Percentiles rank a stretch among this genome's conserved stretches.
Conservation (phyloP, 2,329 filamentous ascomycete species). For the Colletotrichum godetiae region DNA sequence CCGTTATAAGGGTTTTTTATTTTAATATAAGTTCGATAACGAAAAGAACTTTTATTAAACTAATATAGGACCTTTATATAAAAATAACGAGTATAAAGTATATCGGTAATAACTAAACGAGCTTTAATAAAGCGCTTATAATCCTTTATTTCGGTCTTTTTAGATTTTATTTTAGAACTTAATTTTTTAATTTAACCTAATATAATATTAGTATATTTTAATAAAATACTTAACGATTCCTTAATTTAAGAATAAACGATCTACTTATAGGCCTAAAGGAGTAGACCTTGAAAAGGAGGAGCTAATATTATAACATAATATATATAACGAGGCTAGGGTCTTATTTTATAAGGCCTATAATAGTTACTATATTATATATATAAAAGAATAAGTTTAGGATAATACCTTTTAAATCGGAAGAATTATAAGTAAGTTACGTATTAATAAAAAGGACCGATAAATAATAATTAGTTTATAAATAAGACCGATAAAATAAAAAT, state of each 20-base stretch:
- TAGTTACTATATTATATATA: conserved; percentile 5
- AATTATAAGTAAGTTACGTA: neutral
- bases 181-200: neutral
- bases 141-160: no score
- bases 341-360: neutral
- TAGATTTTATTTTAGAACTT: neutral
- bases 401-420: neutral
- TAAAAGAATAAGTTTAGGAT: neutral
- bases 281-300: no score
- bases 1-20: no score
- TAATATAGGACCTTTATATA: no score
- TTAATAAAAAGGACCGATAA: no score
- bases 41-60: no score
- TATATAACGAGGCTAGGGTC: neutral
- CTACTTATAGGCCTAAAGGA: no score
- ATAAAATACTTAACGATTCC: neutral
- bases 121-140: neutral
- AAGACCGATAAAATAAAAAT: no score
- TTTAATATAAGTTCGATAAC: no score
- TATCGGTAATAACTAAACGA: neutral
- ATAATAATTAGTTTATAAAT: no score
- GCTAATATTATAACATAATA: neutral
- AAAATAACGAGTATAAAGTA: neutral
- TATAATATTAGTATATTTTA: neutral
- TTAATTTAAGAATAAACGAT: no score